Evolutionary conservation across 352 stramenopile species (phyloP), one percentile per base, ranked within the genome.

Genomic region (Globisporangium megalacanthum): DNA sequence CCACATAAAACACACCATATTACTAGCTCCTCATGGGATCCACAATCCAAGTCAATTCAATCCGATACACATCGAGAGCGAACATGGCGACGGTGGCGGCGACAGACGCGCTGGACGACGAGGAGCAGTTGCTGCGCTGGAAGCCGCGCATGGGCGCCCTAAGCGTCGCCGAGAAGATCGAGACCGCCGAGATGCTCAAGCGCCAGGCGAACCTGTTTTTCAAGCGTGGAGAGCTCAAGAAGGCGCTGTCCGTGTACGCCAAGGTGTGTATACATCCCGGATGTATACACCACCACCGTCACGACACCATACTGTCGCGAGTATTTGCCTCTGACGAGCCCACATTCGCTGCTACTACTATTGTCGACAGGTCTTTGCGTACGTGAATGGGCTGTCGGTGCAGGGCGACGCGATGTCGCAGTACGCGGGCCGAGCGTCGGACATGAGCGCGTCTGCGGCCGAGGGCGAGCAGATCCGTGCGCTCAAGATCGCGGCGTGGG

Each of bases 371-470:
- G 77, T 94, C 39, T 92, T 92, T 61, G 77, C 83, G 37, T 94
- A 92, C 56, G 72, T 94, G 37, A 94, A 92, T 59, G 84, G 84
- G 0, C 46, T 94, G 33, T 90, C 79, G 11, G 71, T 84, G 49
- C 61, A 84, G 22, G 82, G 82, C 35, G 84, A 94, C 61, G 70
- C 77, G 42, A 94, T 94, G 84, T 65, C 70, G 33, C 75, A 86
- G 66, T 94, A 94, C 67, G 70, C 77, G 15, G 66, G 72, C 17
- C 56, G 57, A 17, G 57, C 59, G 20, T 54, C 64, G 4, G 70
- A 78, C 54, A 79, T 90, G 71, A 80, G 65, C 51, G 82, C 81
- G 3, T 77, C 77, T 14, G n/a, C 54, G 8, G 70, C 62, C 4
- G 56, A 94, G 52, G 77, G 79, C 44, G 57, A 58, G 25, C 52